phyloP scores from a whole-genome alignment of 306 rosid species.

The Lathyrus tuberosus region DNA sequence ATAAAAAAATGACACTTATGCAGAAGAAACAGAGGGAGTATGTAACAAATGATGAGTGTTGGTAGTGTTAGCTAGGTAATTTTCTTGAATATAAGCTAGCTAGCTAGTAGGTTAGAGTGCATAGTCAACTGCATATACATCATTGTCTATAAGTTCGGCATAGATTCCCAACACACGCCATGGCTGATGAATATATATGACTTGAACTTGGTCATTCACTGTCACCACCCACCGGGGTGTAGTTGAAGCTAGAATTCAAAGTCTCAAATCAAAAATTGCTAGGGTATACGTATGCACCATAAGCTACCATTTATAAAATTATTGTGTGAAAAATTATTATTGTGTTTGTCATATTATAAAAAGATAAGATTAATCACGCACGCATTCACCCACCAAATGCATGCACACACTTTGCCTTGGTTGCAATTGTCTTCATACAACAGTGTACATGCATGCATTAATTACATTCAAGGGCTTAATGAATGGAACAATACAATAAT shows the following conservation, averaged over 20 bases:
- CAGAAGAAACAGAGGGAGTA: too few species aligned
- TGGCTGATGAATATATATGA: conserved; percentile 1
- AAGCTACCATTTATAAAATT: conserved; percentile 12
- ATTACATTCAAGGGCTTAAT: not conserved
- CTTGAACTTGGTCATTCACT: conserved; percentile 43
- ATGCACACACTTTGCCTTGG: conserved; percentile 35
- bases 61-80: not conserved
- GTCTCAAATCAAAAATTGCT: conserved; percentile 19
- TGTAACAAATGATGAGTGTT: not conserved
- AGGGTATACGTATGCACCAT: conserved; percentile 10
- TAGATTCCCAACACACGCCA: conserved; percentile 15
- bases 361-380: conserved; percentile 34
- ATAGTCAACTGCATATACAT: conserved; percentile 4
- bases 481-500: conserved; percentile 24
- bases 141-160: conserved; percentile 2
- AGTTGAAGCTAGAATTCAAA: conserved; percentile 27
- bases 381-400: conserved; percentile 41
- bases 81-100: not conserved
- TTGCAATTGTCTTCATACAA: conserved; percentile 28
- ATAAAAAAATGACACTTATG: too few species aligned
- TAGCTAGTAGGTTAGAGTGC: not conserved
- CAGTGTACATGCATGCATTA: not conserved
- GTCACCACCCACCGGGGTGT: conserved; percentile 39
- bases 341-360: conserved; percentile 2
- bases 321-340: too few species aligned